Conservation (phyloP, 2,329 filamentous ascomycete species). For the Trichoderma citrinoviride region DNA sequence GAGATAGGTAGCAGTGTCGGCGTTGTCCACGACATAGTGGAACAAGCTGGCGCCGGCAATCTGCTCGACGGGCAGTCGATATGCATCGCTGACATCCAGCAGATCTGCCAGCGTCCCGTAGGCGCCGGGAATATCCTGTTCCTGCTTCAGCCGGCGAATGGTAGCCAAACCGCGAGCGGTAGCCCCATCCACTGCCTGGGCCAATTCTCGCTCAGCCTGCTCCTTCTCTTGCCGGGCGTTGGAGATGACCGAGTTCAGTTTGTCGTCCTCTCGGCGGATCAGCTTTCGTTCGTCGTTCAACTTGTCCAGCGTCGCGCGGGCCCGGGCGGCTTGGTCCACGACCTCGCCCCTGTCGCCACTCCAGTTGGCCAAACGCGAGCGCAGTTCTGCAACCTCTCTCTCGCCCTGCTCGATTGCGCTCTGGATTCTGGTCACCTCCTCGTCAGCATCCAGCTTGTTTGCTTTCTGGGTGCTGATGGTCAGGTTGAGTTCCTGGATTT, state of each 20-base stretch:
- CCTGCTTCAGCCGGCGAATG: conserved; percentile 76
- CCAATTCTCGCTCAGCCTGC: conserved; percentile 72
- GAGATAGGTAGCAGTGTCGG: conserved; percentile 78
- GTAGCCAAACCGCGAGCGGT: conserved; percentile 85
- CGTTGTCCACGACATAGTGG: conserved; percentile 92
- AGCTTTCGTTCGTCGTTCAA: conserved; percentile 84
- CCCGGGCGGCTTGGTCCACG: conserved; percentile 69
- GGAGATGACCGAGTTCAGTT: conserved; percentile 71
- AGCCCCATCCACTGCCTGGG: conserved; percentile 83
- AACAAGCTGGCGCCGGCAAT: conserved; percentile 91
- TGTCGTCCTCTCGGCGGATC: conserved; percentile 85
- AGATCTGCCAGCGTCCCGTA: conserved; percentile 93
- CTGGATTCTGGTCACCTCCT: conserved; percentile 74
- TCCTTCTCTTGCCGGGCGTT: conserved; percentile 76
- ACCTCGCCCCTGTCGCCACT: conserved; percentile 70
- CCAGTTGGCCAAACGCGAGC: conserved; percentile 74
- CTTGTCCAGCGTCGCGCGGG: conserved; percentile 74
- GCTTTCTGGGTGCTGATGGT: conserved; percentile 78
- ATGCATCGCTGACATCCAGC: conserved; percentile 80
- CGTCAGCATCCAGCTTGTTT: conserved; percentile 77
- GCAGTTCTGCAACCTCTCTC: conserved; percentile 66
- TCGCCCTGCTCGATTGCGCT: conserved; percentile 70
- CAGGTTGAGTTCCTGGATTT: conserved; percentile 76
- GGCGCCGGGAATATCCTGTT: conserved; percentile 77
- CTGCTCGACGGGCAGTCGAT: conserved; percentile 86